Conservation (phyloP, 768 basidiomycete species). For the Punctularia strigosozonata region DNA sequence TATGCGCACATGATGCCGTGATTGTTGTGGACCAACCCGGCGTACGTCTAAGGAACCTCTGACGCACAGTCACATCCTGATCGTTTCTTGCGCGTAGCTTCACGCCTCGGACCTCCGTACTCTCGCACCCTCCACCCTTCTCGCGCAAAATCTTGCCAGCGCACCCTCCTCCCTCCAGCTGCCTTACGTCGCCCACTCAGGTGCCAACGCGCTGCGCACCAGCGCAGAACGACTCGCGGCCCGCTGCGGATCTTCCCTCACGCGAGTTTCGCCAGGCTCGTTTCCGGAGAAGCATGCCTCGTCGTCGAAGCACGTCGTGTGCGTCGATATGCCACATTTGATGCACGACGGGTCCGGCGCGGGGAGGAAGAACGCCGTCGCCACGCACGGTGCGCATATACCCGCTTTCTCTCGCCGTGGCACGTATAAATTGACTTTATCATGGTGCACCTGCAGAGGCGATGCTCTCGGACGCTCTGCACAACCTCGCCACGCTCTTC, state of each 20-base stretch:
- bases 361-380: slow-evolving; percentile 35
- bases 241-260: slow-evolving; percentile 46
- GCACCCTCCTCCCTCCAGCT: slow-evolving; percentile 49
- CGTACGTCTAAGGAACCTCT: slow-evolving; percentile 28
- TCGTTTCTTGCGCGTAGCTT: slow-evolving; percentile 27
- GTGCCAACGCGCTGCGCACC: slow-evolving; percentile 16
- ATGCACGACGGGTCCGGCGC: slow-evolving; percentile 26
- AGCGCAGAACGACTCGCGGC: slow-evolving; percentile 32
- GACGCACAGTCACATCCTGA: neutral
- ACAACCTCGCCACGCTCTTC: slow-evolving; percentile 32
- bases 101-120: slow-evolving; percentile 67
- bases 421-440: neutral
- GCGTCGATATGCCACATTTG: slow-evolving; percentile 39
- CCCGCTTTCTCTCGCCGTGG: neutral
- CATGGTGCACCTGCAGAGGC: slow-evolving; percentile 22
- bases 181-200: slow-evolving; percentile 36
- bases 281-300: too few species aligned
- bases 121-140: slow-evolving; percentile 37
- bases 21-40: slow-evolving; percentile 63
- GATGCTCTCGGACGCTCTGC: slow-evolving; percentile 36
- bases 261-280: too few species aligned
- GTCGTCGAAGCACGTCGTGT: slow-evolving; percentile 42
- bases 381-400: slow-evolving; percentile 38
- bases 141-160: slow-evolving; percentile 33
- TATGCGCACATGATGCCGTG: slow-evolving; percentile 57